Evolutionary conservation across 495 filamentous ascomycete species (phyloP), one percentile per base, ranked within the genome.

Genomic region (Neurospora sp.): DNA sequence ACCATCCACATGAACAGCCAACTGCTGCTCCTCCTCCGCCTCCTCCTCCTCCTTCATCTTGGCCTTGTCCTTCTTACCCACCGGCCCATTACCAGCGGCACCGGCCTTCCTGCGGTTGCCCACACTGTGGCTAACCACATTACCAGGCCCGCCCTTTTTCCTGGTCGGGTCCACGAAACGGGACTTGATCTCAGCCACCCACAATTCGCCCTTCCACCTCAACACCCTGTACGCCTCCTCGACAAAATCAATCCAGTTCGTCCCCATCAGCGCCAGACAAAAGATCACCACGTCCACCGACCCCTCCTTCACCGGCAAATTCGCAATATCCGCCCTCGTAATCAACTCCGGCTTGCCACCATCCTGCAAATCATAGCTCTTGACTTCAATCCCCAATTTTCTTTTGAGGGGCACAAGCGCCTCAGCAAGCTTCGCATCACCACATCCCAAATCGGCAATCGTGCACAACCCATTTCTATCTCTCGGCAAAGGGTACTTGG

Each of bases 251-350:
- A 97, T 86, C 93, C 96, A 99, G 83, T 99, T 99, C 18, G 96
- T 98, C 76, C 96, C 96, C 96, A 99, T 99, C 49, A 99, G 87
- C 72, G 95, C 95, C 31, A 99, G 86, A 82, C 96, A 99, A 85
- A 98, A 97, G 71, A 98, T 88, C 9, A 92, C 92, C 18, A 99
- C 86, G 79, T 99, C 93, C 31, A 94, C 90, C 44, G 86, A 88
- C 70, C 88, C 88, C 70, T 94, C 89, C 35, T 84, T 81, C 2
- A 97, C 79, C 0, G 94, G 94, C 3, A 99, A 85, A 72, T 92
- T 88, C 20, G 94, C 90, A 71, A 97, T 93, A 82, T 99, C 96
- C 3, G 96, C 93, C 72, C 90, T 88, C 11, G 93, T 97, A 16
- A 62, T 62, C 71, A 99, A 90, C 11, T 94, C 88, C 8, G 89